A percentile compares a stretch with the other conserved stretches of the same genome.
Evolutionary conservation across 805 yeast genomes (phyloP).

Genomic region (Dipodascus albidus): DNA sequence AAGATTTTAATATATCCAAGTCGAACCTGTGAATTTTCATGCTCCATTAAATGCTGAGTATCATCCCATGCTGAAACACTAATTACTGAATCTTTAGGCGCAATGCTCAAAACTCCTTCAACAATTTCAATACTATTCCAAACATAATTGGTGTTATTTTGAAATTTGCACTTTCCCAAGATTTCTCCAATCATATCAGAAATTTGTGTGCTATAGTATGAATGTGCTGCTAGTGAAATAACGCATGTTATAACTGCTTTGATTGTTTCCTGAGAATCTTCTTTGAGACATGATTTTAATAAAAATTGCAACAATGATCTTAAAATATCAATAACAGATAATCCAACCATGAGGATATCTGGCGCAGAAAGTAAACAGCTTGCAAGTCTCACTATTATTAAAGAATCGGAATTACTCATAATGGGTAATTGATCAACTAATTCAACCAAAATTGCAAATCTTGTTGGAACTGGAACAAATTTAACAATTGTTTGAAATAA

Average conservation of each 20-base stretch:
- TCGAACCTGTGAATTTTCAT: not conserved
- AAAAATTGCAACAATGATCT: slow-evolving; percentile 29
- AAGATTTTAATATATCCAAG: not conserved
- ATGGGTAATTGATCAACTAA: slow-evolving; percentile 26
- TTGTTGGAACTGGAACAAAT: slow-evolving; percentile 70
- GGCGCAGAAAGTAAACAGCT: slow-evolving; percentile 57
- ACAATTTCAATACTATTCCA: not conserved
- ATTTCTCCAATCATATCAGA: slow-evolving; percentile 71
- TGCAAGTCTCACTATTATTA: slow-evolving; percentile 34
- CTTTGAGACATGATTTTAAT: slow-evolving; percentile 11
- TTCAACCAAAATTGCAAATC: slow-evolving; percentile 52
- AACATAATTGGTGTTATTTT: not conserved
- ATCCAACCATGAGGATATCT: slow-evolving; percentile 67
- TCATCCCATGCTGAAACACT: not conserved
- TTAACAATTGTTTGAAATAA: slow-evolving; percentile 55
- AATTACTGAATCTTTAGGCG: not conserved
- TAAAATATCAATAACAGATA: slow-evolving; percentile 72
- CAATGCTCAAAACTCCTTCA: not conserved
- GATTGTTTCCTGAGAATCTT: not conserved
- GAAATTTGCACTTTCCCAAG: slow-evolving; percentile 9
- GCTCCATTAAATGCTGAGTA: not conserved
- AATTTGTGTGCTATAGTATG: slow-evolving; percentile 78
- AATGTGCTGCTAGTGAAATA: slow-evolving; percentile 63
- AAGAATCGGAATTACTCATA: slow-evolving; percentile 10
- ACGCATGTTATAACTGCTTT: slow-evolving; percentile 30